Evolutionary conservation across 306 rosid species (phyloP), one percentile per base, ranked within the genome.

Genomic region (Sophora flavescens): DNA sequence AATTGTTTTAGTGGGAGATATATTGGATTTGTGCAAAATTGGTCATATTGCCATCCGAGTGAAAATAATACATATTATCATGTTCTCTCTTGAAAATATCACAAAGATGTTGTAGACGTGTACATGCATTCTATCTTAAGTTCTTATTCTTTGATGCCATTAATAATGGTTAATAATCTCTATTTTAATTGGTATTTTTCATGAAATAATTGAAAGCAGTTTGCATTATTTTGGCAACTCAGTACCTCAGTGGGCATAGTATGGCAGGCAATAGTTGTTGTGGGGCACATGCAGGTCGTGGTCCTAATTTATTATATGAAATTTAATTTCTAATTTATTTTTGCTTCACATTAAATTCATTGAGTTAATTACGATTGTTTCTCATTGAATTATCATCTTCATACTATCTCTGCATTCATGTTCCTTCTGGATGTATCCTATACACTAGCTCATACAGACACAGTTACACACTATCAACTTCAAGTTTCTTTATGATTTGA

Each of bases 211-310:
- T 79, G 77, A 54, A 73, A 76, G 80, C 76, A 44, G 78, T 63
- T 79, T 72, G 75, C 81, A 77, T 83, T 73, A 76, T 75, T 61
- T 80, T 56, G 52, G 75, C 59, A 42, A 77, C 76, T 72, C 59
- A 36, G 57, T 73, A 36, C 74, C 76, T 72, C 59, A 36, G 57
- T 73, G 73, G 76, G 82, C 65, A 70, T 82, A 13, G 59, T 80
- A 44, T 62, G 54, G 72, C 85, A 70, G 79, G 77, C 78, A 76
- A 77, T 74, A 71, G 86, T 73, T 77, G 83, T 70, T 59, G 87
- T 90, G 86, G 93, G 89, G 74, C 86, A 81, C 65, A 35, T 70
- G 68, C 58, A 61, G 79, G 73, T 17, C 79, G 82, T 89, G 64
- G 80, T 82, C 85, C 68, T 68, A 38, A 38, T 78, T 70, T 68